Evolutionary conservation across 1,284 basidiomycete genomes (phyloP).

Genomic region (Anthracocystis setariae): DNA sequence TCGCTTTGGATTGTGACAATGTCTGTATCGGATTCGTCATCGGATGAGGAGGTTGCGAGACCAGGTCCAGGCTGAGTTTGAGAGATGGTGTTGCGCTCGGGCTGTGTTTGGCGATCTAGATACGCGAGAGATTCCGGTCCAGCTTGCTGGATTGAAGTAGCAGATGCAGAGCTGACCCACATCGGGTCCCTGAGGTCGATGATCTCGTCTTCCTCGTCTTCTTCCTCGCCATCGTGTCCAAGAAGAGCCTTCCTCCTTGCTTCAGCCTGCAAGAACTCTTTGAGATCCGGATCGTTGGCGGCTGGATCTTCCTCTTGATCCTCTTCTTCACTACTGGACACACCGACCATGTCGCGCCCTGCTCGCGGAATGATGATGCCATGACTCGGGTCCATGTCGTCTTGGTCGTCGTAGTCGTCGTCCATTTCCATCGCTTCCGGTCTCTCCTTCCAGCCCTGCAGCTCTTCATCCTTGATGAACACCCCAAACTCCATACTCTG

Average conservation of each 20-base stretch:
- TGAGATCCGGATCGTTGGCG: slow-evolving; percentile 48
- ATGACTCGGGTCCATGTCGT: slow-evolving; percentile 31
- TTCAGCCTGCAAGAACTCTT: slow-evolving; percentile 51
- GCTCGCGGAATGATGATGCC: not conserved
- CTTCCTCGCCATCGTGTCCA: slow-evolving; percentile 13
- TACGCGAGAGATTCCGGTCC: not conserved
- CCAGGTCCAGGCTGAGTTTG: slow-evolving; percentile 1
- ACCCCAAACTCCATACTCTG: slow-evolving; percentile 55
- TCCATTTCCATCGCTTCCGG: slow-evolving; percentile 30
- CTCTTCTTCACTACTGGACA: slow-evolving; percentile 23
- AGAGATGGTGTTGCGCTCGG: not conserved
- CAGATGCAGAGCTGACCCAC: slow-evolving; percentile 5
- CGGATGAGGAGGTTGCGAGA: slow-evolving; percentile 12
- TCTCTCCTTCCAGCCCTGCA: slow-evolving; percentile 41
- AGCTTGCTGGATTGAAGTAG: not conserved
- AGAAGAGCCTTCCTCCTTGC: slow-evolving; percentile 37
- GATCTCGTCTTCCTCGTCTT: slow-evolving; percentile 31
- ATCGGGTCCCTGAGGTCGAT: slow-evolving; percentile 41
- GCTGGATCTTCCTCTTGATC: slow-evolving; percentile 25
- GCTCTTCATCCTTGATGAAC: slow-evolving; percentile 63
- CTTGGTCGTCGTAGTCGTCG: slow-evolving; percentile 19
- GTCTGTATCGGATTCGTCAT: slow-evolving; percentile 34
- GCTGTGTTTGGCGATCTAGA: not conserved
- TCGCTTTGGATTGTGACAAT: slow-evolving; percentile 35
- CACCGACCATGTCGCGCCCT: not conserved